Conservation (phyloP, 805 yeast genomes). For the Ascoidea asiatica region DNA sequence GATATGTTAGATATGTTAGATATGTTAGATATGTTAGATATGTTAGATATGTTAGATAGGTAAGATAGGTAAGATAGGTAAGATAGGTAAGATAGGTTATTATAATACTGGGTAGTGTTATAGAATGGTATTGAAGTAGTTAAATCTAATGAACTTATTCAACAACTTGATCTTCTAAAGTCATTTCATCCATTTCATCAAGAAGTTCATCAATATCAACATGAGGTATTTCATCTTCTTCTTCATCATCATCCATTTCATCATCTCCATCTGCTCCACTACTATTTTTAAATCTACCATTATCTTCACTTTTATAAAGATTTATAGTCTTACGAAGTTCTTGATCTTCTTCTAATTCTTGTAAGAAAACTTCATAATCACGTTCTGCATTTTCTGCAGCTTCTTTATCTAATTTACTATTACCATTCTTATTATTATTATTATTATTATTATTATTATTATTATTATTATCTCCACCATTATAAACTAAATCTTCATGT, state of each 20-base stretch:
- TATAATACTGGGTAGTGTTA: too few relatives aligned
- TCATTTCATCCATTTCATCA: slow-evolving; percentile 92
- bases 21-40: too few relatives aligned
- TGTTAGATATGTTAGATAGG: too few relatives aligned
- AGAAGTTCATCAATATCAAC: slow-evolving; percentile 84
- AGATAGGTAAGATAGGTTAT: too few relatives aligned
- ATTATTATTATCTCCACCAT: slow-evolving; percentile 33
- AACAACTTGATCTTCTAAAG: too few relatives aligned
- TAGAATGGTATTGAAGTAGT: too few relatives aligned
- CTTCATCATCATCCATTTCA: slow-evolving; percentile 34
- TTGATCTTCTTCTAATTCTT: slow-evolving; percentile 92
- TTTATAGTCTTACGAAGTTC: slow-evolving; percentile 88
- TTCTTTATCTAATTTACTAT: slow-evolving; percentile 65
- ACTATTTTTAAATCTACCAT: slow-evolving; percentile 15
- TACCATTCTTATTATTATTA: too few relatives aligned
- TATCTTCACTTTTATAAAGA: slow-evolving; percentile 51
- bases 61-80: too few relatives aligned
- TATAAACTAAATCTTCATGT: slow-evolving; percentile 77
- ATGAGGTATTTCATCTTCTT: slow-evolving; percentile 72
- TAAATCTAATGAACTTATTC: too few relatives aligned
- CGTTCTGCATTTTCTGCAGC: slow-evolving; percentile 86
- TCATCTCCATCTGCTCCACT: slow-evolving; percentile 14
- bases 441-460: too few relatives aligned
- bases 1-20: too few relatives aligned
- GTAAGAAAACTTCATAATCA: slow-evolving; percentile 92